Evolutionary conservation across 1,139 yeast species (phyloP).

Genomic region (Diutina neorugosa): DNA sequence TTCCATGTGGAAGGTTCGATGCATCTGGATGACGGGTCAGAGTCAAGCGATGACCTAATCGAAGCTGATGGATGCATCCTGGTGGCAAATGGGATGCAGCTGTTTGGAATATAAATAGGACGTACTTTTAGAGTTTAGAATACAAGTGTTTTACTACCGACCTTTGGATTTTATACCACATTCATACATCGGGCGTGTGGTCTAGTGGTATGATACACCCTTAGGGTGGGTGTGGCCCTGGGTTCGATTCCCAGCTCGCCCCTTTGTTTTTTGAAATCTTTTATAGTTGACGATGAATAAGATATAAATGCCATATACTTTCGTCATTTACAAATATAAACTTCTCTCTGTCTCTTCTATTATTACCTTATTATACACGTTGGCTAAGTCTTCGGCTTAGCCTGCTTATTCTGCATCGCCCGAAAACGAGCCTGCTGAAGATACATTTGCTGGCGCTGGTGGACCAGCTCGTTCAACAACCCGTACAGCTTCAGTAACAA

Average conservation of each 20-base stretch:
- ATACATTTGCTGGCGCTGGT: constrained; percentile 26
- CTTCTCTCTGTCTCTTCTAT: neutral
- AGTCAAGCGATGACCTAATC: no score
- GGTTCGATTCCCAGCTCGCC: neutral
- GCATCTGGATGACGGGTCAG: no score
- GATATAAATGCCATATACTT: no score
- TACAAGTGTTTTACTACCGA: no score
- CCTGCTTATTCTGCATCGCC: constrained; percentile 7
- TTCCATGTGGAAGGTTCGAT: no score
- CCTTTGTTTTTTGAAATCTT: neutral
- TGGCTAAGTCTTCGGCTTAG: neutral
- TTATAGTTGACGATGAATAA: no score
- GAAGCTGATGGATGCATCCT: no score
- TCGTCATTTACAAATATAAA: no score
- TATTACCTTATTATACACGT: neutral
- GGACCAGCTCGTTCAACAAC: constrained; percentile 40
- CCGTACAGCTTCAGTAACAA: constrained; percentile 78
- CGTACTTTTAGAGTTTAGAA: no score
- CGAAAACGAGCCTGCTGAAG: constrained; percentile 26
- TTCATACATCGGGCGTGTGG: neutral
- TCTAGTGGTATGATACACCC: neutral
- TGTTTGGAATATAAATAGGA: no score
- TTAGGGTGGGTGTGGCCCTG: neutral
- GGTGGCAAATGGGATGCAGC: no score
- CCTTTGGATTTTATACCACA: no score